Conservation (phyloP, 441 rosid species). For the Iberis amara region DNA sequence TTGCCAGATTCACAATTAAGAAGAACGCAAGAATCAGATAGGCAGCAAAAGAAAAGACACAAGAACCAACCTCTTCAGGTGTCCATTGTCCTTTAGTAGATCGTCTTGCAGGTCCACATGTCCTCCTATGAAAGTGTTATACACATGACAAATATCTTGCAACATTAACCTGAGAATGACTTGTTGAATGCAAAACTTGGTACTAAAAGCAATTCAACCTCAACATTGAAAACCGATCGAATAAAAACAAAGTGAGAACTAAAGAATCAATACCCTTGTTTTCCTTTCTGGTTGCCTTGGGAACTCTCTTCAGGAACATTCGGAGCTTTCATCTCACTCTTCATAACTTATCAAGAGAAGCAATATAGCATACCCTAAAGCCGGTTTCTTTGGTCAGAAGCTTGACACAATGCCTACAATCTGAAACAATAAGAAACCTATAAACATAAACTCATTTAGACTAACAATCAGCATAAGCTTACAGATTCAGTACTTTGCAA, state of each 20-base stretch:
- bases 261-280: conserved; percentile 27
- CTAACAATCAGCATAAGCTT: not conserved
- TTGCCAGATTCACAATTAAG: conserved; percentile 11
- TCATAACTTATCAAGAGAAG: conserved; percentile 22
- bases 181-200: conserved; percentile 21
- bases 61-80: conserved; percentile 28
- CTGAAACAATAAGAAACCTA: conserved; percentile 18
- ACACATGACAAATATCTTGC: conserved; percentile 17
- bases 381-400: not conserved
- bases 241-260: conserved; percentile 1
- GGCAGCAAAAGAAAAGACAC: not conserved
- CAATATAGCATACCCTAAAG: conserved; percentile 13
- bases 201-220: conserved; percentile 4
- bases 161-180: conserved; percentile 20
- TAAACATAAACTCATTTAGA: not conserved
- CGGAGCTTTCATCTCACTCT: conserved; percentile 29
- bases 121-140: conserved; percentile 30
- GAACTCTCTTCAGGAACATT: conserved; percentile 18
- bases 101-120: conserved; percentile 33
- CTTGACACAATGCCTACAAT: conserved; percentile 16
- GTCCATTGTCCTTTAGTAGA: conserved; percentile 40
- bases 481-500: not conserved
- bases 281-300: conserved; percentile 22
- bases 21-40: conserved; percentile 7
- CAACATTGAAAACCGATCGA: not conserved